These are phyloP conservation scores for Golubevia pallescens DNA, from an alignment of 1,284 basidiomycete genomes.

Conservation along the genomic window DNA sequence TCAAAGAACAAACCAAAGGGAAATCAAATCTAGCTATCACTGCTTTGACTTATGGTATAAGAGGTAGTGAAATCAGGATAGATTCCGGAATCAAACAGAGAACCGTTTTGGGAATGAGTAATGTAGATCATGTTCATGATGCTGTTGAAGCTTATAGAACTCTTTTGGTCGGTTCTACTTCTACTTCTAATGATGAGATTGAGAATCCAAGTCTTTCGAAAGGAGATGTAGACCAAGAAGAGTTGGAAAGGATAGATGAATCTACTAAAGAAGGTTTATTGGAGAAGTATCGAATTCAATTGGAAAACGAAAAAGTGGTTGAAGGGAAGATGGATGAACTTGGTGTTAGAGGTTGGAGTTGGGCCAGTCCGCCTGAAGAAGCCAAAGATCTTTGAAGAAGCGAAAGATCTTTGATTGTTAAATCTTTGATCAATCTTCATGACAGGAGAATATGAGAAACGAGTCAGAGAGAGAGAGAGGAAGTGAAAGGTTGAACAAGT, in stretches of 20 bases:
- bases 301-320: conserved; percentile 9
- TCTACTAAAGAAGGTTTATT: background rate
- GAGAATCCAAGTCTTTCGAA: background rate
- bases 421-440: too few species aligned
- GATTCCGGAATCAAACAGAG: conserved; percentile 18
- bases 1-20: background rate
- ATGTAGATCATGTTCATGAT: conserved; percentile 53
- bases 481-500: too few species aligned
- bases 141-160: conserved; percentile 44
- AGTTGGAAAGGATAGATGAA: background rate
- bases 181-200: background rate
- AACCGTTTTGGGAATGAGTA: conserved; percentile 54
- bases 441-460: too few species aligned
- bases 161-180: conserved; percentile 20
- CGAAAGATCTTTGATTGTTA: too few species aligned
- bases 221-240: background rate
- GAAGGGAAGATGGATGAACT: conserved; percentile 3
- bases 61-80: conserved; percentile 22
- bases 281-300: conserved; percentile 4
- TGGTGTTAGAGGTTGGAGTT: conserved; percentile 9
- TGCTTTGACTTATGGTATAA: conserved; percentile 47
- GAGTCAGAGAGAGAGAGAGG: too few species aligned
- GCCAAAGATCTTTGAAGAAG: background rate
- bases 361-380: conserved; percentile 3
- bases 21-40: conserved; percentile 25